Evolutionary conservation across 495 filamentous ascomycete genomes (phyloP).

Genomic region (Aspergillus incahuasiensis): DNA sequence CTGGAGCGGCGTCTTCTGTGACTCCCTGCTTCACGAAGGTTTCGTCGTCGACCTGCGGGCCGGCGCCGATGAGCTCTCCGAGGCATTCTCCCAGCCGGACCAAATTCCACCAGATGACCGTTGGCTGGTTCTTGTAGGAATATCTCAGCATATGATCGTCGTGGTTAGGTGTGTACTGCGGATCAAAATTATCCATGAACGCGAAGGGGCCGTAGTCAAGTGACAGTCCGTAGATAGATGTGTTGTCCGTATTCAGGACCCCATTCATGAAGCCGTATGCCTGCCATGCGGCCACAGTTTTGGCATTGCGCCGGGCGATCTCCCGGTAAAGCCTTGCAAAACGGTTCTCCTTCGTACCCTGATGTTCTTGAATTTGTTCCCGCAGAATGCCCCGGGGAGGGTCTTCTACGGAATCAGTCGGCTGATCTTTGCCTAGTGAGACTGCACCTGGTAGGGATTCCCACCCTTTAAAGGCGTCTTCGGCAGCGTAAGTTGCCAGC

Average conservation of each 20-base stretch:
- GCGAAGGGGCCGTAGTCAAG: conserved; percentile 96
- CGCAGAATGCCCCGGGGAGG: conserved; percentile 47
- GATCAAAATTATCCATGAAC: conserved; percentile 94
- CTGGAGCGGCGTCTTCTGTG: conserved; percentile 57
- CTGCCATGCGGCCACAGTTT: conserved; percentile 91
- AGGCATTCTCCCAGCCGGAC: conserved; percentile 87
- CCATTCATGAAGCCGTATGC: conserved; percentile 98
- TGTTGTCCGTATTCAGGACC: conserved; percentile 95
- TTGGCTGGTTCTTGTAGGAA: conserved; percentile 88
- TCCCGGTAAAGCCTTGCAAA: conserved; percentile 85
- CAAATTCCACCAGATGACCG: conserved; percentile 98
- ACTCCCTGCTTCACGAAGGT: conserved; percentile 69
- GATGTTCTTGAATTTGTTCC: conserved; percentile 57
- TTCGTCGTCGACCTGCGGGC: conserved; percentile 59
- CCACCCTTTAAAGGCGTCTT: conserved; percentile 84
- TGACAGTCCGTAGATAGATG: conserved; percentile 78
- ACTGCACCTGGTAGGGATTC: conserved; percentile 62
- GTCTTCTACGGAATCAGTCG: conserved; percentile 38
- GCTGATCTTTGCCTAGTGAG: conserved; percentile 23
- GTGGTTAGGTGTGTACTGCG: conserved; percentile 92
- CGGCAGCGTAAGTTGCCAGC: conserved; percentile 75
- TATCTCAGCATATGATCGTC: conserved; percentile 87
- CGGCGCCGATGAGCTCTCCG: conserved; percentile 80
- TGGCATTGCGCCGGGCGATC: conserved; percentile 78
- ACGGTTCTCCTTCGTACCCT: conserved; percentile 69